These are phyloP conservation scores for Fusarium burgessii DNA, from an alignment of 2,329 filamentous ascomycete genomes.

Conservation along the genomic window DNA sequence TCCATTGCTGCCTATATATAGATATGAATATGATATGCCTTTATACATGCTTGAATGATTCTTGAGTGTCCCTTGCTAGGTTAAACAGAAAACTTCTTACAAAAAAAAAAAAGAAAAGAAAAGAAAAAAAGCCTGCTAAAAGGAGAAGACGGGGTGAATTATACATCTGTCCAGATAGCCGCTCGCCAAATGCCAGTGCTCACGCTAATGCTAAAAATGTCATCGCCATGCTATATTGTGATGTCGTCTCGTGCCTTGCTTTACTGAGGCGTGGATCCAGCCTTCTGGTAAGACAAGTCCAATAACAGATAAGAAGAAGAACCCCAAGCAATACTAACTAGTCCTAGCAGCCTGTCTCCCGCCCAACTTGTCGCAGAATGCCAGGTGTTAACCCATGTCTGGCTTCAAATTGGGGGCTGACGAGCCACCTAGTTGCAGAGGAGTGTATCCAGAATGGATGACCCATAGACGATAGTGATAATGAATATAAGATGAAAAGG, in stretches of 20 bases:
- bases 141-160: constrained; percentile 5
- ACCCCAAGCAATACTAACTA: constrained; percentile 2
- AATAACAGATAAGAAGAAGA: constrained; percentile 22
- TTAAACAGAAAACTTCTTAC: constrained; percentile 7
- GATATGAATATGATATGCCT: constrained; percentile 12
- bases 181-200: constrained; percentile 31
- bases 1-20: constrained; percentile 4
- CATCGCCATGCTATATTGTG: constrained; percentile 22
- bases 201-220: constrained; percentile 34
- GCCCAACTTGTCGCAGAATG: constrained; percentile 9
- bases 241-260: constrained; percentile 24
- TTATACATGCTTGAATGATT: constrained; percentile 36
- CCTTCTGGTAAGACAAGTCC: constrained; percentile 19
- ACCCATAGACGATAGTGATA: constrained; percentile 7
- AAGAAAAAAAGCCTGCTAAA: background rate
- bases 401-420: constrained; percentile 13
- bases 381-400: constrained; percentile 12
- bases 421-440: constrained; percentile 7
- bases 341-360: constrained; percentile 6
- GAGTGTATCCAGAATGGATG: constrained; percentile 4
- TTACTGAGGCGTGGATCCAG: background rate
- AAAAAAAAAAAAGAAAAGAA: background rate
- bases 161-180: constrained; percentile 35
- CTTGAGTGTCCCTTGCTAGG: constrained; percentile 16
- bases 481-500: background rate